These are phyloP conservation scores for Mucor plumbeus DNA, from an alignment of 371 early-diverging fungal genomes.

Conservation along the genomic window DNA sequence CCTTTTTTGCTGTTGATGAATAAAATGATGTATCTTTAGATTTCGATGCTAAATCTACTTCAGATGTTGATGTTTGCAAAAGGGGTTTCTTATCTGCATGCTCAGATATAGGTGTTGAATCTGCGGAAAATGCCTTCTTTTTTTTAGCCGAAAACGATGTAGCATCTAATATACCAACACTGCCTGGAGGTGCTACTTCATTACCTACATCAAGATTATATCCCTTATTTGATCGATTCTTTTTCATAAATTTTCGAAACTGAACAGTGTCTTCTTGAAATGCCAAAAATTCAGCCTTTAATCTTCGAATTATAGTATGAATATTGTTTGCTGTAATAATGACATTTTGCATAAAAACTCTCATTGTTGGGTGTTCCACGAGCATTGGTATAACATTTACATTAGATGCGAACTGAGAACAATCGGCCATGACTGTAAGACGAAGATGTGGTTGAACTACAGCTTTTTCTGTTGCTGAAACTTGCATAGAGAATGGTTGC, in stretches of 20 bases:
- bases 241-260: slow-evolving; percentile 56
- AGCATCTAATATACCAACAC: slow-evolving; percentile 33
- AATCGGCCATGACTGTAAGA: slow-evolving; percentile 80
- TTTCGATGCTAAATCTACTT: background rate
- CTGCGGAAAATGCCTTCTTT: slow-evolving; percentile 12
- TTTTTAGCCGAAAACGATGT: slow-evolving; percentile 6
- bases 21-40: slow-evolving; percentile 28
- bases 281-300: slow-evolving; percentile 58
- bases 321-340: slow-evolving; percentile 61
- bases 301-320: slow-evolving; percentile 50
- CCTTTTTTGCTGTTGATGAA: slow-evolving; percentile 38
- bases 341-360: slow-evolving; percentile 72
- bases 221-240: slow-evolving; percentile 41
- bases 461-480: slow-evolving; percentile 37
- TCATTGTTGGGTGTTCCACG: slow-evolving; percentile 66
- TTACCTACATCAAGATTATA: slow-evolving; percentile 62
- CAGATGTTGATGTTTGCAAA: background rate
- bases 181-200: slow-evolving; percentile 22
- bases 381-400: slow-evolving; percentile 61
- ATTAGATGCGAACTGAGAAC: slow-evolving; percentile 72
- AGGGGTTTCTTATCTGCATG: background rate
- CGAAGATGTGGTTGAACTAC: slow-evolving; percentile 57
- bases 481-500: slow-evolving; percentile 53
- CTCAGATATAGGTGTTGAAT: background rate
- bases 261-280: slow-evolving; percentile 69